phyloP scores from a whole-genome alignment of 2,329 filamentous ascomycete genomes.

The Penicillium freii region DNA sequence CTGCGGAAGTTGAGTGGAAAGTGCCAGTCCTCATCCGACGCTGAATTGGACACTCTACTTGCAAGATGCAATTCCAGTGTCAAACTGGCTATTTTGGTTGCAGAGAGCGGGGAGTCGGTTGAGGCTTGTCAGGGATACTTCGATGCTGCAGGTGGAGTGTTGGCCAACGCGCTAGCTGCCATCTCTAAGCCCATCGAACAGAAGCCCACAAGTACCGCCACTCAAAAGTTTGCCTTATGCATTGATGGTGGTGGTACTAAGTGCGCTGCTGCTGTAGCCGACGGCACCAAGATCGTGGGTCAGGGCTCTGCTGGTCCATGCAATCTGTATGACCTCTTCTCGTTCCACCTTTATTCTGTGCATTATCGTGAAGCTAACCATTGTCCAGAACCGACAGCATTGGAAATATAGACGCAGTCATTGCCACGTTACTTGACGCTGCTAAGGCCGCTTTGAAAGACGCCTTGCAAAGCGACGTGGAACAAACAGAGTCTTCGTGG shows the following conservation, averaged over 20 bases:
- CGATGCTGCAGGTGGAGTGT: slow-evolving; percentile 25
- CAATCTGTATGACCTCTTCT: slow-evolving; percentile 38
- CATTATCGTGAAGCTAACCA: background rate
- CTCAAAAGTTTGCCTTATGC: slow-evolving; percentile 32
- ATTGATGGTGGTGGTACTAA: slow-evolving; percentile 47
- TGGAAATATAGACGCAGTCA: slow-evolving; percentile 20
- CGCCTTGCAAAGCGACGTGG: background rate
- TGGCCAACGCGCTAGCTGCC: slow-evolving; percentile 22
- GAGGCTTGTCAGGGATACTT: slow-evolving; percentile 25
- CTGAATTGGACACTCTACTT: slow-evolving; percentile 31
- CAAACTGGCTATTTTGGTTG: slow-evolving; percentile 35
- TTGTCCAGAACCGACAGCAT: slow-evolving; percentile 20
- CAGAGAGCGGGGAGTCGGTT: slow-evolving; percentile 24
- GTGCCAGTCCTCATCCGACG: slow-evolving; percentile 22
- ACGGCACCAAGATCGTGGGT: slow-evolving; percentile 24
- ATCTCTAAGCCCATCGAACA: slow-evolving; percentile 1
- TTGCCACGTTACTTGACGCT: slow-evolving; percentile 28
- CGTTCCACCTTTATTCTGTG: no score
- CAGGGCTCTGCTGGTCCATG: slow-evolving; percentile 38
- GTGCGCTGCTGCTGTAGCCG: slow-evolving; percentile 41
- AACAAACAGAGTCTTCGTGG: slow-evolving; percentile 3
- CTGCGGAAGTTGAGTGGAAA: slow-evolving; percentile 27
- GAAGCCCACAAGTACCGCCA: background rate
- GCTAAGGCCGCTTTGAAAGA: slow-evolving; percentile 17
- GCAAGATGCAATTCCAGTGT: slow-evolving; percentile 31